Conservation (phyloP, 1,284 basidiomycete genomes). For the Cryptococcus hybrid region DNA sequence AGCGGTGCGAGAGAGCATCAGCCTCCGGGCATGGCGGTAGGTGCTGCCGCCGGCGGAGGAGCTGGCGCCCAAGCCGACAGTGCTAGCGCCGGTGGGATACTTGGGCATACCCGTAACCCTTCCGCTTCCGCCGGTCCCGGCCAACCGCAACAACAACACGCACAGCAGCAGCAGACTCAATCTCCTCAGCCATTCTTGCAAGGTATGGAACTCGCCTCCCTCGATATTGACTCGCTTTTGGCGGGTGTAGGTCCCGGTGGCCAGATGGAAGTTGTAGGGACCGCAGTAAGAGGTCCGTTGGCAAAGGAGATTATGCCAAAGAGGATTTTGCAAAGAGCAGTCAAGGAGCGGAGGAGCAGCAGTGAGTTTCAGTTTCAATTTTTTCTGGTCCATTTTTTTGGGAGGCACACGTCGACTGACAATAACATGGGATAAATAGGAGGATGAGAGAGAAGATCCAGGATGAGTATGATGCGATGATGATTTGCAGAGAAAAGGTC, state of each 20-base stretch:
- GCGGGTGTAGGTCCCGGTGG: slow-evolving; percentile 42
- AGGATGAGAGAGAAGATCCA: slow-evolving; percentile 73
- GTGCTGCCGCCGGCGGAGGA: neutral
- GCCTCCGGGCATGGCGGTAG: slow-evolving; percentile 47
- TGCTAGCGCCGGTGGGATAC: neutral
- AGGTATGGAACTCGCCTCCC: slow-evolving; percentile 38
- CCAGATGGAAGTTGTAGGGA: slow-evolving; percentile 36
- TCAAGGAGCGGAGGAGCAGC: slow-evolving; percentile 65
- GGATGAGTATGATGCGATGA: slow-evolving; percentile 89
- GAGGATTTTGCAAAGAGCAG: slow-evolving; percentile 91
- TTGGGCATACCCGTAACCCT: slow-evolving; percentile 1
- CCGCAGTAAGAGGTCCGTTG: slow-evolving; percentile 35
- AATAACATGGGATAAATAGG: slow-evolving; percentile 50
- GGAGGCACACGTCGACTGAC: neutral
- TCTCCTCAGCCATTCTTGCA: neutral
- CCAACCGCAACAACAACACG: neutral
- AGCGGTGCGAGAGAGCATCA: slow-evolving; percentile 47
- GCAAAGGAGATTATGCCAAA: slow-evolving; percentile 91
- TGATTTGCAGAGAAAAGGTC: slow-evolving; percentile 87
- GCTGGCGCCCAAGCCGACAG: slow-evolving; percentile 22
- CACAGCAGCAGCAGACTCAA: neutral
- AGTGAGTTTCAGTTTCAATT: slow-evolving; percentile 56
- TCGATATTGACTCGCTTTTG: slow-evolving; percentile 38
- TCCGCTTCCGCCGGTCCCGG: neutral
- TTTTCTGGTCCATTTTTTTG: neutral